These are phyloP conservation scores for Leishmania major DNA, from an alignment of 208 protist species.

Conservation along the genomic window DNA sequence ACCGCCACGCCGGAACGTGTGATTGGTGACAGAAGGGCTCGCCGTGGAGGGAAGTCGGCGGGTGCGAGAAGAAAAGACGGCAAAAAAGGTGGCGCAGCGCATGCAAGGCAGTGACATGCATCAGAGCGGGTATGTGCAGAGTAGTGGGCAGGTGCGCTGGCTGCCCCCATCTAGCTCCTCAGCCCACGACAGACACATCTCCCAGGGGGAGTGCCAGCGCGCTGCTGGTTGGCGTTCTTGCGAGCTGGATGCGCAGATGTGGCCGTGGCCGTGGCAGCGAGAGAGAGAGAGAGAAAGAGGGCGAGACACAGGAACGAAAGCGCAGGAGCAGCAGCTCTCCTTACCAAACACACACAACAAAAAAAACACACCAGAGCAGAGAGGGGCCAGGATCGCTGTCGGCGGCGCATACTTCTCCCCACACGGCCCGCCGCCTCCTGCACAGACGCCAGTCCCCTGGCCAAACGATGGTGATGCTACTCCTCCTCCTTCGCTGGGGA, in stretches of 20 bases:
- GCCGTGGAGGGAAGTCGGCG: not conserved
- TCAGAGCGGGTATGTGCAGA: not conserved
- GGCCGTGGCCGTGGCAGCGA: not conserved
- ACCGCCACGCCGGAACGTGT: not conserved
- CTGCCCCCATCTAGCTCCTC: not conserved
- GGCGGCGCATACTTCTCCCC: not conserved
- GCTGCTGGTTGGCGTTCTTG: not conserved
- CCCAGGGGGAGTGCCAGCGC: not conserved
- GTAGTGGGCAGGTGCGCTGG: not conserved
- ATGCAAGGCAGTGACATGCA: not conserved
- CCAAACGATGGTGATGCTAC: not conserved
- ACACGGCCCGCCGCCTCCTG: not conserved
- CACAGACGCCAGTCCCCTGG: not conserved
- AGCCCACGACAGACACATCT: not conserved
- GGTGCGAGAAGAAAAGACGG: not conserved
- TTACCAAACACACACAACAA: no score
- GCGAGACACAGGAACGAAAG: not conserved
- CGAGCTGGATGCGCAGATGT: not conserved
- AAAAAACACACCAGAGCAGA: not conserved
- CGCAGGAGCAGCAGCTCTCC: not conserved
- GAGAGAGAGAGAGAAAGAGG: no score
- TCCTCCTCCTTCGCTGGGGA: not conserved
- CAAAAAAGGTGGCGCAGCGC: not conserved
- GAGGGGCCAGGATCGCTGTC: not conserved
- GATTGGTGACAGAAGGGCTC: not conserved